Percentiles rank a stretch among this genome's conserved stretches.
Conservation (phyloP, 495 filamentous ascomycete genomes). For the Xylaria telfairii region DNA sequence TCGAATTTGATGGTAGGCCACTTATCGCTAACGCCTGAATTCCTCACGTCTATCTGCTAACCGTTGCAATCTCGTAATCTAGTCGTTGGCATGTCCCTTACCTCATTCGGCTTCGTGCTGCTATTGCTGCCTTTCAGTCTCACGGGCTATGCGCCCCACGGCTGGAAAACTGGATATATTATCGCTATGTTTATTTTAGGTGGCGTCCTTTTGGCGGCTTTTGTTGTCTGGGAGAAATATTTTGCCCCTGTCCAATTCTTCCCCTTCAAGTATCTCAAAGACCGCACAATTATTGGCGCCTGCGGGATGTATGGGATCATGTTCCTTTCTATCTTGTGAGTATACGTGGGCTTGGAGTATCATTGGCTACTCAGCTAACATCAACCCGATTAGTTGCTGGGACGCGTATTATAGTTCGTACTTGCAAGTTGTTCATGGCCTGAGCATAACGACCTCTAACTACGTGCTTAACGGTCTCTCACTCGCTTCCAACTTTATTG, state of each 20-base stretch:
- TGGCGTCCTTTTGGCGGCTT: constrained; percentile 57
- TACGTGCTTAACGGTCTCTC: constrained; percentile 74
- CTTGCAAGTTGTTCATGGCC: constrained; percentile 71
- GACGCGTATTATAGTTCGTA: constrained; percentile 69
- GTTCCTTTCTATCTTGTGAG: constrained; percentile 65
- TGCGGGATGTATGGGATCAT: constrained; percentile 3
- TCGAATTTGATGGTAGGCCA: constrained; percentile 66
- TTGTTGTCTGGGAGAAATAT: constrained; percentile 69
- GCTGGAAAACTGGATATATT: constrained; percentile 47
- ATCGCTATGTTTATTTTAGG: constrained; percentile 67
- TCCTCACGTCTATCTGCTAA: background rate
- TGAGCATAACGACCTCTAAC: constrained; percentile 66
- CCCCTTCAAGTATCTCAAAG: constrained; percentile 59
- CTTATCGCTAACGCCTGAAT: background rate
- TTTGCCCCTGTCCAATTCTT: constrained; percentile 61
- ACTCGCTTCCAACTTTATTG: constrained; percentile 70
- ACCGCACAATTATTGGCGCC: constrained; percentile 48
- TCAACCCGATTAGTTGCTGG: constrained; percentile 20
- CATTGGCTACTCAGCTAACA: background rate
- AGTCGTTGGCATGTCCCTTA: constrained; percentile 57
- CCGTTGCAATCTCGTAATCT: background rate
- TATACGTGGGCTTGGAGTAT: background rate
- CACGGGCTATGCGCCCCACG: constrained; percentile 44
- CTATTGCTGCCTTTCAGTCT: constrained; percentile 68
- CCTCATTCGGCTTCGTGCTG: constrained; percentile 61